Base-by-base conservation (phyloP, 495 filamentous ascomycete genomes). In the Peziza echinospora region DNA sequence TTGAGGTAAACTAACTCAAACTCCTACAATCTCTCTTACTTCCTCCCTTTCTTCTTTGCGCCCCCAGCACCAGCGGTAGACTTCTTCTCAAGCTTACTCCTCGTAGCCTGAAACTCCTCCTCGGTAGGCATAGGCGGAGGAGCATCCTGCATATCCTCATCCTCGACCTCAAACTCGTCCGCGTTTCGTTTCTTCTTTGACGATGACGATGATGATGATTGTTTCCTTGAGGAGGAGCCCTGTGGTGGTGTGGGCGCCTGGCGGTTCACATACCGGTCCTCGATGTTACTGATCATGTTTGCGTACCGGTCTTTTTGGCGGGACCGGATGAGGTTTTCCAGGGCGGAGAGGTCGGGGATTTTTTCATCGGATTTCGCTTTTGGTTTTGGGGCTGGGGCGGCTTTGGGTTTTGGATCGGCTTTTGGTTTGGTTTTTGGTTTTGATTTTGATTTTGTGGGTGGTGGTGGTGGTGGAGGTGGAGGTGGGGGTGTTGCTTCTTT, bases 261-360 rank as follows among this genome's bases (percentile, higher is more conserved):
- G 28, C 64, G 55, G 16, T 64, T 63, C 6, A 67, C 72, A 57
- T 89, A 91, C 64, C 82, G 86, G 22, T 73, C 82, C 49, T 78
- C 82, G 24, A 92, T 52, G 41, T 67, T 57, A 40, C 78, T 77
- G 21, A 85, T 61, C 57, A 93, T 78, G 17, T 60, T 58, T 21
- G 55, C 65, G 6, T 60, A 64, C 9, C 73, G 64, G 17, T 61
- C 57, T 49, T 67, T 60, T 53, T 75, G 70, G 23, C 71, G 64
- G 51, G 65, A 61, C 51, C 73, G 67, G 45, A 82, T 81, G 51
- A 81, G 46, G 3, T 67, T 72, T 19, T 66, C 66, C 25, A 82
- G 64, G 40, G 65, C 71, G n/a, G 49, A 45, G 47, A 62, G 64
- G 43, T 61, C 62, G 21, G 49, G 5, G 19, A 49, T 42, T 49